Percentiles rank a stretch among this genome's conserved stretches.
phyloP scores from a whole-genome alignment of 345 rosid species.

The Bruguiera gymnorhiza region DNA sequence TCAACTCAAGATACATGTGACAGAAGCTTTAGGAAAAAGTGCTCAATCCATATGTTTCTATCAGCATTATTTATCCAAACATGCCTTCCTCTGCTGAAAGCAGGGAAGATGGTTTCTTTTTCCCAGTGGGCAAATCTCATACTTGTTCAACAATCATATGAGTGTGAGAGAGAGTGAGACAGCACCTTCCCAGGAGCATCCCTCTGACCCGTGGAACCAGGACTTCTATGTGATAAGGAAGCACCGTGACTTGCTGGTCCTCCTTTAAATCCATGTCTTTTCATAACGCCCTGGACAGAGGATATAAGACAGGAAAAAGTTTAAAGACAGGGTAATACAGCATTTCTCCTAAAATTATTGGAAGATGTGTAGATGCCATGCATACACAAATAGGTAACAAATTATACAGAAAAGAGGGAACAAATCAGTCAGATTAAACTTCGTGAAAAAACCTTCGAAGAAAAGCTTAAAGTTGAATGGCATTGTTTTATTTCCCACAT shows the following conservation, averaged over 20 bases:
- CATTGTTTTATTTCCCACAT: too few relatives aligned
- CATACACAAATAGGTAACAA: not conserved
- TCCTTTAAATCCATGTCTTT: conserved; percentile 60
- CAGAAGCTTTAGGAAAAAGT: conserved; percentile 1
- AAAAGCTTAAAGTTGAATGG: too few relatives aligned
- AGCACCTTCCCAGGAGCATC: conserved; percentile 87
- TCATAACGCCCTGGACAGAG: conserved; percentile 71
- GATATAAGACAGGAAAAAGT: conserved; percentile 9
- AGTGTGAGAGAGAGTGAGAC: not conserved
- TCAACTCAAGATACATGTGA: not conserved
- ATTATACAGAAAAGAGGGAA: not conserved
- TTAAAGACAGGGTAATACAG: too few relatives aligned
- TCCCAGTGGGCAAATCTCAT: too few relatives aligned
- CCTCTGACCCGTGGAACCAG: conserved; percentile 96
- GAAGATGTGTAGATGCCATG: too few relatives aligned
- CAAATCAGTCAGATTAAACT: not conserved
- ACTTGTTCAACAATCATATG: too few relatives aligned
- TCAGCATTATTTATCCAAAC: too few relatives aligned
- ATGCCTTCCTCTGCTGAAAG: too few relatives aligned
- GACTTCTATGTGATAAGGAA: conserved; percentile 67
- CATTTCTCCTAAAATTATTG: too few relatives aligned
- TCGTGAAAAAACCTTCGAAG: too few relatives aligned
- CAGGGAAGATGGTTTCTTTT: too few relatives aligned
- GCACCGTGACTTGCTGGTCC: conserved; percentile 79
- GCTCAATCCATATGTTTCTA: too few relatives aligned